phyloP scores from a whole-genome alignment of 2,329 filamentous ascomycete species.

The Aspergillus fumigatus region DNA sequence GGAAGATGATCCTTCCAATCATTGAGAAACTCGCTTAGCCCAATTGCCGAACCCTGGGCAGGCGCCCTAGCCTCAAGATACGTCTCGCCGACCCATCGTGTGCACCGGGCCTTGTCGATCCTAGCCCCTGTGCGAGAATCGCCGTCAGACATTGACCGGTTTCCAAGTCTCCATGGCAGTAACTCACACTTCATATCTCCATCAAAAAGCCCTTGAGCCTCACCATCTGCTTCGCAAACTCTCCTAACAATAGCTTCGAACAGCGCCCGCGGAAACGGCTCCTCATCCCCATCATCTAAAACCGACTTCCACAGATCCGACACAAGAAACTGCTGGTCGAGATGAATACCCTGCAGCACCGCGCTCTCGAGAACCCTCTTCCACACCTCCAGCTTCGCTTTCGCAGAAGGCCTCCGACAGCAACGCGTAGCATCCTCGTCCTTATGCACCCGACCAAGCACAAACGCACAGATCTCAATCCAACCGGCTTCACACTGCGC shows the following conservation, averaged over 20 bases:
- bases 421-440: constrained; percentile 10
- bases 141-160: background rate
- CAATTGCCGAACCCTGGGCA: constrained; percentile 24
- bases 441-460: constrained; percentile 24
- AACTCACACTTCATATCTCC: constrained; percentile 35
- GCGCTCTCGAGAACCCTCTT: constrained; percentile 36
- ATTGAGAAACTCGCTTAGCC: constrained; percentile 31
- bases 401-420: constrained; percentile 47
- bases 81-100: constrained; percentile 37
- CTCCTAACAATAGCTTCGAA: constrained; percentile 37
- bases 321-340: constrained; percentile 40
- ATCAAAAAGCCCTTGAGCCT: constrained; percentile 15
- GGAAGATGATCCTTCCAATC: constrained; percentile 41
- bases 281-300: constrained; percentile 31
- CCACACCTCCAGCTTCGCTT: constrained; percentile 48
- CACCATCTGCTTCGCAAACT: constrained; percentile 24
- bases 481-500: constrained; percentile 49
- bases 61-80: constrained; percentile 38
- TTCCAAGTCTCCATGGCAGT: background rate
- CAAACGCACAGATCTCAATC: constrained; percentile 51
- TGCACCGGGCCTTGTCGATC: constrained; percentile 32
- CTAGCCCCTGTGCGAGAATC: constrained; percentile 32
- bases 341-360: constrained; percentile 36
- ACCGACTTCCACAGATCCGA: constrained; percentile 38
- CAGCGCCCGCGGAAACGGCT: constrained; percentile 29